A percentile compares a stretch with the other conserved stretches of the same genome.
phyloP scores from a whole-genome alignment of 495 filamentous ascomycete species.

The Mytilinidion resinicola region DNA sequence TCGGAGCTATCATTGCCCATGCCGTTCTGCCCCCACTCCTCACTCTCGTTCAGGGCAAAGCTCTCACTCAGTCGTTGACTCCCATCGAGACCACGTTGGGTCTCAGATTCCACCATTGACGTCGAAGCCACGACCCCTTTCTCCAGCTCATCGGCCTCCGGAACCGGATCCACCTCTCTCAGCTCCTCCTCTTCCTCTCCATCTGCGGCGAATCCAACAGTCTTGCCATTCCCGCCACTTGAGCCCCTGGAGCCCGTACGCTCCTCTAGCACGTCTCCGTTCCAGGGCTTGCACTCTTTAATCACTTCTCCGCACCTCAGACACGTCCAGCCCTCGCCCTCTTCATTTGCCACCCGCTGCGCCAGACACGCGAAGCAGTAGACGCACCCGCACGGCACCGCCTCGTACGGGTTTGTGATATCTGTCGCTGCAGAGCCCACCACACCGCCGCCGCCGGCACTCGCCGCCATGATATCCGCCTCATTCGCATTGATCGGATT shows the following conservation, averaged over 20 bases:
- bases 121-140: constrained; percentile 13
- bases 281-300: constrained; percentile 90
- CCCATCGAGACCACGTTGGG: constrained; percentile 12
- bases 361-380: constrained; percentile 99
- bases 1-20: constrained; percentile 26
- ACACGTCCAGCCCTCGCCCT: constrained; percentile 95
- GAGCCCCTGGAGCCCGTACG: not conserved
- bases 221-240: constrained; percentile 24
- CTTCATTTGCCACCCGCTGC: constrained; percentile 79
- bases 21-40: constrained; percentile 25
- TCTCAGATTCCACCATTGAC: constrained; percentile 4
- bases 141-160: constrained; percentile 25
- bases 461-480: constrained; percentile 54
- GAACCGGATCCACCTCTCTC: constrained; percentile 32
- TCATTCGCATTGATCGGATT: constrained; percentile 57
- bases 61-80: constrained; percentile 12
- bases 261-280: constrained; percentile 61
- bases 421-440: constrained; percentile 87
- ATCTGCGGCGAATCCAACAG: constrained; percentile 32
- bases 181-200: constrained; percentile 14
- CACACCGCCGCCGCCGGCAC: constrained; percentile 59
- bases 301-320: constrained; percentile 79
- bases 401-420: constrained; percentile 92
- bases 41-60: constrained; percentile 14
- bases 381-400: constrained; percentile 81